phyloP scores from a whole-genome alignment of 1,284 basidiomycete genomes.

The Albatrellus sp. region DNA sequence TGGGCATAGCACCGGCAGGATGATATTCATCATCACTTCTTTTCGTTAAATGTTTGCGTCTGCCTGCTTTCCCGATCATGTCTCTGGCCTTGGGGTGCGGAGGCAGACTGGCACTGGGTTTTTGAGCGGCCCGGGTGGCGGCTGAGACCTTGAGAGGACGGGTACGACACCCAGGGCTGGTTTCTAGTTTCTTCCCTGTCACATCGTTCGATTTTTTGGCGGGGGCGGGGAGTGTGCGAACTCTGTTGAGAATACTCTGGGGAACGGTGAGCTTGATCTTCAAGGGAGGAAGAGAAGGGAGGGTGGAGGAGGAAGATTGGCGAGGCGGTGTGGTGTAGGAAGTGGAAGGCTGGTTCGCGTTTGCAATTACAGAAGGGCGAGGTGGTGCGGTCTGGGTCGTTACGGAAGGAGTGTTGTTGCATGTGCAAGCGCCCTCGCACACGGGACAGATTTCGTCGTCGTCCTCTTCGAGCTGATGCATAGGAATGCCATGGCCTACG shows the following conservation, averaged over 20 bases:
- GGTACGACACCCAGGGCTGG: slow-evolving; percentile 33
- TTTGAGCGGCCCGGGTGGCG: slow-evolving; percentile 19
- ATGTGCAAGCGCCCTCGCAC: slow-evolving; percentile 78
- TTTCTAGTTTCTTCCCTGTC: background rate
- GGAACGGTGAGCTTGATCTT: slow-evolving; percentile 71
- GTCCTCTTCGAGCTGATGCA: slow-evolving; percentile 19
- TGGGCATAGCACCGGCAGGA: slow-evolving; percentile 20
- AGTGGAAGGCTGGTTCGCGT: slow-evolving; percentile 11
- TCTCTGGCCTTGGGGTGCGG: slow-evolving; percentile 21
- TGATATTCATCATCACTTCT: slow-evolving; percentile 19
- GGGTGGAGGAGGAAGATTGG: slow-evolving; percentile 12
- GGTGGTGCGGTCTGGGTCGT: background rate
- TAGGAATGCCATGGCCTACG: slow-evolving; percentile 29
- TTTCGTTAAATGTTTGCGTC: slow-evolving; percentile 17
- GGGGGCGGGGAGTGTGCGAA: slow-evolving; percentile 5
- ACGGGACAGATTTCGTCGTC: slow-evolving; percentile 76
- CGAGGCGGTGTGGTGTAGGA: slow-evolving; percentile 15
- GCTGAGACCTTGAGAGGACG: slow-evolving; percentile 36
- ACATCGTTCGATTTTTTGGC: slow-evolving; percentile 4
- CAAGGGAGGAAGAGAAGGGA: slow-evolving; percentile 15
- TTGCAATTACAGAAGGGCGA: background rate
- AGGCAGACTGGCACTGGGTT: slow-evolving; percentile 21
- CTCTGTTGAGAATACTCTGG: slow-evolving; percentile 19
- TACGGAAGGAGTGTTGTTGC: slow-evolving; percentile 31
- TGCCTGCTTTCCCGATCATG: slow-evolving; percentile 23